Evolutionary conservation across 2,329 filamentous ascomycete genomes (phyloP), one percentile per base, ranked within the genome.

Genomic region (Aciculosporium take): DNA sequence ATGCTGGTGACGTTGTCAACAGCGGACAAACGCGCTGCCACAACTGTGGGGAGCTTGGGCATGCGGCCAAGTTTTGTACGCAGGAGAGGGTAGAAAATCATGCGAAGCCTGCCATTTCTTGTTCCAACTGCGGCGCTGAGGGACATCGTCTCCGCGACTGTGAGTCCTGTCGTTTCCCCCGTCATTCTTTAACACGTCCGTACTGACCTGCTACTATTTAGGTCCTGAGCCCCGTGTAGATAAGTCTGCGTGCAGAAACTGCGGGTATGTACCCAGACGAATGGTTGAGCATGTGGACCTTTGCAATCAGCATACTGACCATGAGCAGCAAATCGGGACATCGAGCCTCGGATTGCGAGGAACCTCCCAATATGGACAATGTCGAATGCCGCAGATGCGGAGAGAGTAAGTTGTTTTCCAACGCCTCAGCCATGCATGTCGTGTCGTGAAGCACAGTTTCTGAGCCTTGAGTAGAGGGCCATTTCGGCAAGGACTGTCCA

Each of bases 61-160:
- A 86, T 46, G 66, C 62, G 23, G 51, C 63, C n/a, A 79, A 74
- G 58, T 54, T 59, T 39, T 86, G 81, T 54, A 65, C 69, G 3
- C 56, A 77, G 53, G 78, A 82, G 47, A 68, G 65, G 48, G 45
- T 56, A 0, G 74, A 79, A 52, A 60, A 54, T 20, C 54, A 58
- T 2, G 60, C 69, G 31, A 52, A 58, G 12, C 51, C 66, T 29
- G 60, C 63, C 17, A 69, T 82, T 37, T 66, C 65, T 36, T 86
- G 81, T 56, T 71, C 65, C 61, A 80, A 84, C 61, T 85, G 81
- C 48, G 62, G 69, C 4, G 66, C 69, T 30, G 60, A 66, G 21
- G 80, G 79, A 8, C 81, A 85, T 51, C 78, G 80, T 44, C 61
- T 79, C 39, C 76, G 81, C 39, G 79, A 86, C 49, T 86, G 81